A percentile compares a stretch with the other conserved stretches of the same genome.
Evolutionary conservation across 768 basidiomycete species (phyloP).

Genomic region (Xerocomus spinulosus): DNA sequence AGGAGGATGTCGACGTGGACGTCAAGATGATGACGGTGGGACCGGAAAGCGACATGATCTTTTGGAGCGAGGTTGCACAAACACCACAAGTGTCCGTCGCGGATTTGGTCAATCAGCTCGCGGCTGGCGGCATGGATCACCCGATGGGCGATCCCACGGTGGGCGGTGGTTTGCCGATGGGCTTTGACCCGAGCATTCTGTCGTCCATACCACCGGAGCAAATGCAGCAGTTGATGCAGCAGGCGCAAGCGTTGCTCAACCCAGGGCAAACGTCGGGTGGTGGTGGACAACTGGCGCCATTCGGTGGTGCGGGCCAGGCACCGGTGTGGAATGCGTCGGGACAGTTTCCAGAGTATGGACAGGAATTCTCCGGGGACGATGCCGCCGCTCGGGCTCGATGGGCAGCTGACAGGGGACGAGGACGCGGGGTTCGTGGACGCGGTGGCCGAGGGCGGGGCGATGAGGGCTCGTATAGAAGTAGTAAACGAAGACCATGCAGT

Average conservation of each 20-base stretch:
- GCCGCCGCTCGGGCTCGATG: conserved; percentile 41
- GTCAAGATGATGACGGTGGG: conserved; percentile 66
- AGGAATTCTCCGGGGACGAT: conserved; percentile 44
- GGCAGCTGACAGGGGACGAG: conserved; percentile 44
- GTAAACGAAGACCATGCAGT: conserved; percentile 85
- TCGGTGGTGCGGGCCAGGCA: conserved; percentile 33
- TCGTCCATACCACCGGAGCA: conserved; percentile 52
- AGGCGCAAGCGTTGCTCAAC: conserved; percentile 33
- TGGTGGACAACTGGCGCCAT: conserved; percentile 30
- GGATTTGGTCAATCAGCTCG: conserved; percentile 65
- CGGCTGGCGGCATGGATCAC: conserved; percentile 40
- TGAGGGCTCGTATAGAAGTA: conserved; percentile 66
- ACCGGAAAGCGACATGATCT: conserved; percentile 58
- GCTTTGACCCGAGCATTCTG: conserved; percentile 40
- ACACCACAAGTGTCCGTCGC: conserved; percentile 48
- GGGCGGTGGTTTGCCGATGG: conserved; percentile 30
- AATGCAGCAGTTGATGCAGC: conserved; percentile 56
- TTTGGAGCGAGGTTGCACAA: conserved; percentile 49
- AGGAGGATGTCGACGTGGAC: conserved; percentile 65
- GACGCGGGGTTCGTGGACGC: conserved; percentile 54
- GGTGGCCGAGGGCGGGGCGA: conserved; percentile 52
- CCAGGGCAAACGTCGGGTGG: conserved; percentile 28
- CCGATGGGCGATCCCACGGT: conserved; percentile 34
- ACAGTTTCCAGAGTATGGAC: conserved; percentile 44
- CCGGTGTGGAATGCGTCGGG: conserved; percentile 38